Conservation (phyloP, 305 asterid genomes). For the Fraxinus paxiana region DNA sequence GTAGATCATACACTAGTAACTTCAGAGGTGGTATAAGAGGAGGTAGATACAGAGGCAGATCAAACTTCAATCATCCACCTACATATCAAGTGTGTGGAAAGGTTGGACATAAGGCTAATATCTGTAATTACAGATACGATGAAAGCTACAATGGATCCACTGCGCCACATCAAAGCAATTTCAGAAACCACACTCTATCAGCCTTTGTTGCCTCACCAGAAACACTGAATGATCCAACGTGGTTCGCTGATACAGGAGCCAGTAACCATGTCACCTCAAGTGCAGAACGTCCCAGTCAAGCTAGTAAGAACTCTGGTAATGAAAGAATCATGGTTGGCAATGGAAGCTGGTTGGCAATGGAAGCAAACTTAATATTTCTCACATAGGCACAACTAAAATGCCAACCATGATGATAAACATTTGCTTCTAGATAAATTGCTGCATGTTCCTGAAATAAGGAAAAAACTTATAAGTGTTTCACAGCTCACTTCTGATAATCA, state of each 20-base stretch:
- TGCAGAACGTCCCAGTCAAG: no score
- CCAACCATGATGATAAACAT: neutral
- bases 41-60: no score
- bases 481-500: neutral
- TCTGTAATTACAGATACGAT: neutral
- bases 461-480: neutral
- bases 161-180: neutral
- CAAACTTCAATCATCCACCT: no score
- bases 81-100: no score
- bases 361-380: neutral
- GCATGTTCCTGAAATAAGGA: neutral
- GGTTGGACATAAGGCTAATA: no score
- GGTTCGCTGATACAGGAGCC: neutral
- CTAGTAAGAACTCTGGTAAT: neutral
- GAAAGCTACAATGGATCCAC: neutral
- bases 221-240: neutral
- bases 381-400: neutral
- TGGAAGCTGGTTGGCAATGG: neutral
- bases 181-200: neutral
- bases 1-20: neutral
- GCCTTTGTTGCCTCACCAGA: neutral
- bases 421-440: neutral
- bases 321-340: neutral
- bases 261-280: neutral
- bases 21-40: no score